Base-by-base conservation (phyloP, 192 early-diverging fungal genomes). In the Anaeromyces robustus region DNA sequence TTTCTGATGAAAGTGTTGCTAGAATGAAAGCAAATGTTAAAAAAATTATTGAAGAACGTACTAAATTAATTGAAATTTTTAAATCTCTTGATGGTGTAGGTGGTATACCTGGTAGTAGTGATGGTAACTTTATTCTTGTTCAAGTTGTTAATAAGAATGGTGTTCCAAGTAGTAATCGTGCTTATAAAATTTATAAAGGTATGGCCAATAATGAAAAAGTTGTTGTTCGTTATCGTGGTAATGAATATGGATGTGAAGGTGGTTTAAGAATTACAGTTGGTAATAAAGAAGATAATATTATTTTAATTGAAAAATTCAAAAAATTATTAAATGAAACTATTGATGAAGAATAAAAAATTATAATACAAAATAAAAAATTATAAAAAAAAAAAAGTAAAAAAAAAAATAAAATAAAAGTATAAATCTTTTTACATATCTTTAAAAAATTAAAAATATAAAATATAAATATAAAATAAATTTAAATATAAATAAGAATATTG, bases 191-290 rank as follows among this genome's bases (percentile, higher is more conserved):
- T 28, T 99, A 99, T 83, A 91, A 90, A 80, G 84, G 89, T 22
- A 89, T 99, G 89, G 98, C 98, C 11, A 91, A 96, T 83, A 83
- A 86, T 34, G 82, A 90, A 77, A 92, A 93, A n/a, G 91, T 98
- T 11, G 98, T 99, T 0, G 96, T 99, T 26, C 89, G 98, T 31
- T 99, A 92, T 88, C 87, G 98, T 81, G 98, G 98, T 30, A 90
- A 85, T 29, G 98, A 99, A 84, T 82, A 89, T 80, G 98, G 98
- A 17, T 99, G 97, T 82, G 87, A 90, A 77, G 98, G 95, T 1
- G 98, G 97, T 84, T 82, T 99, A 84, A 89, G 98, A 83, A 92
- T 99, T 80, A 99, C 96, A 5, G 91, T 99, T 31, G 97, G 98
- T 28, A 97, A 93, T 0, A 84, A 86, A 7, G 91, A 93, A 52